Conservation (phyloP, 108 stramenopile genomes). For the Mediolabrus comicus region DNA sequence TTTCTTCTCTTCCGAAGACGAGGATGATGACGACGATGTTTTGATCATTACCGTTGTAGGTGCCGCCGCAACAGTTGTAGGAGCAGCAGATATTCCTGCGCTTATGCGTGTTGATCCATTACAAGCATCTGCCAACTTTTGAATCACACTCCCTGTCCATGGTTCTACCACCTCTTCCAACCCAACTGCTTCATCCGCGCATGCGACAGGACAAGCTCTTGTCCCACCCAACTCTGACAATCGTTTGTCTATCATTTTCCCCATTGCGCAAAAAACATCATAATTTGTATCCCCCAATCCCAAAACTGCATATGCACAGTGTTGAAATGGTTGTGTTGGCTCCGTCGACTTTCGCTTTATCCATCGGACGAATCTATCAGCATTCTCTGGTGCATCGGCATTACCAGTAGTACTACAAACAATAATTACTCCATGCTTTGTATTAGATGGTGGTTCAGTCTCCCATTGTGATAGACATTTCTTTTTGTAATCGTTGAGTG, state of each 20-base stretch:
- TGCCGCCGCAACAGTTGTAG: constrained; percentile 1
- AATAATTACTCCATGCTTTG: constrained; percentile 66
- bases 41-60: constrained; percentile 2
- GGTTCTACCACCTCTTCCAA: constrained; percentile 87
- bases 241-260: constrained; percentile 62
- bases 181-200: constrained; percentile 90
- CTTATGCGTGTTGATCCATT: constrained; percentile 7
- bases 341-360: constrained; percentile 60
- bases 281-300: constrained; percentile 89
- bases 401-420: constrained; percentile 90
- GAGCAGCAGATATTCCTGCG: background rate
- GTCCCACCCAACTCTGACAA: constrained; percentile 73
- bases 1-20: constrained; percentile 36
- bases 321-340: constrained; percentile 44
- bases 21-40: background rate
- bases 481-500: constrained; percentile 69
- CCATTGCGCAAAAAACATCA: constrained; percentile 83
- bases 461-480: constrained; percentile 56
- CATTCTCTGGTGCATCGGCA: constrained; percentile 89
- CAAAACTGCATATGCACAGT: constrained; percentile 66
- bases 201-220: constrained; percentile 44
- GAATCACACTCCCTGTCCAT: constrained; percentile 56
- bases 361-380: constrained; percentile 66
- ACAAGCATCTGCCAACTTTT: constrained; percentile 51
- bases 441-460: constrained; percentile 15